Evolutionary conservation across 2,329 filamentous ascomycete genomes (phyloP), one percentile per base, ranked within the genome.

Genomic region (Anthostomella pinea): DNA sequence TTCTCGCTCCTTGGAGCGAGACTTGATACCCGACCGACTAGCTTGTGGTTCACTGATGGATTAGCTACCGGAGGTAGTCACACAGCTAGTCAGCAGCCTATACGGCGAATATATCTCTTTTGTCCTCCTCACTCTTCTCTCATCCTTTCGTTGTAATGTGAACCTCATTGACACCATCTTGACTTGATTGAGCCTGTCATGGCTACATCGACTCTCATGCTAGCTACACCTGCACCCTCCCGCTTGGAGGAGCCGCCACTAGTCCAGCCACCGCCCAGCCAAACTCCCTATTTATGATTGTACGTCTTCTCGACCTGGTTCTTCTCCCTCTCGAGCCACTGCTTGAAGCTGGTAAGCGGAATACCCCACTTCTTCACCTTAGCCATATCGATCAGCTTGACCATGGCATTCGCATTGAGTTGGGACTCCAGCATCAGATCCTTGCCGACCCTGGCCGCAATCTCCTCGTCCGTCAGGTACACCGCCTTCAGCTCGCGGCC

Each of bases 301-400:
- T 55, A 67, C 1, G 62, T 65, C 27, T 53, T 43, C 24, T 39
- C 38, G 4, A 67, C 42, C 4, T 30, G 36, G 1, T 46, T 52
- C 42, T 60, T 62, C 52, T 75, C 65, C 30, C 62, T 54, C 37
- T 60, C 50, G 26, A 74, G 35, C 33, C 68, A 76, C 14, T 57
- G 46, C n/a, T 60, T 51, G 39, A 76, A 69, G 0, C 57, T 66
- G n/a, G 60, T 63, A 35, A 71, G 30, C 2, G 60, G 54, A 21
- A 75, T 22, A 5, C 38, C 52, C 61, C 60, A 72, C 8, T 45
- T 45, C 42, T 53, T 59, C 3, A 58, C 47, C 25, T 57, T 49
- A 2, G 61, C 55, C 31, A 62, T 52, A 36, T 72, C 59, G 3
- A 65, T 55, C 39, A 64, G 57, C 2, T 59, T 43, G 0, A 46